Evolutionary conservation across 257 asterid species (phyloP).

Genomic region (Rhazya stricta): DNA sequence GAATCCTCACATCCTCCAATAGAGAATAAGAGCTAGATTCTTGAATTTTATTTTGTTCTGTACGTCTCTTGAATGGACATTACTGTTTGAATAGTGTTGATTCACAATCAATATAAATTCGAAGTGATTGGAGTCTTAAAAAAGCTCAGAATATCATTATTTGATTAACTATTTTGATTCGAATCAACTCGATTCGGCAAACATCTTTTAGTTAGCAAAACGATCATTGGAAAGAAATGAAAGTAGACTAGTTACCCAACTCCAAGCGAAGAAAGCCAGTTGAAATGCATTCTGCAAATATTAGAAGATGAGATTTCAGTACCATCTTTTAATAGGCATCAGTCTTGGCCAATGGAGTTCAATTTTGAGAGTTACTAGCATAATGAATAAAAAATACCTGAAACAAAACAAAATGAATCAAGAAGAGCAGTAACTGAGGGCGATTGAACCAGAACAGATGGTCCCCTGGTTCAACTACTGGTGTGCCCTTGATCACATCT

Average conservation of each 20-base stretch:
- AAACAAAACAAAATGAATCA: constrained; percentile 80
- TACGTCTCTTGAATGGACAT: too few species aligned
- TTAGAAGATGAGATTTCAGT: constrained; percentile 8
- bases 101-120: too few species aligned
- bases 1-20: too few species aligned
- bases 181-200: too few species aligned
- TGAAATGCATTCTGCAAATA: constrained; percentile 84
- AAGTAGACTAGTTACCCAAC: constrained; percentile 52
- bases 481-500: constrained; percentile 69
- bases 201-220: too few species aligned
- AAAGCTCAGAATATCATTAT: too few species aligned
- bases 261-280: constrained; percentile 92
- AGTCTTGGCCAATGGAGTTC: neutral
- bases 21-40: too few species aligned
- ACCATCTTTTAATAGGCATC: neutral
- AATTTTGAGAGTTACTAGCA: neutral
- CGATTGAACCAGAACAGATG: constrained; percentile 87
- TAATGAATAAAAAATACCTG: constrained; percentile 41
- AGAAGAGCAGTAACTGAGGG: constrained; percentile 63
- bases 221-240: too few species aligned
- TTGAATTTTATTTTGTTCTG: too few species aligned
- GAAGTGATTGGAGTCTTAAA: too few species aligned
- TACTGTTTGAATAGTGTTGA: too few species aligned
- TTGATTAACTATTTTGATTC: too few species aligned
- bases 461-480: constrained; percentile 76